A percentile compares a stretch with the other conserved stretches of the same genome.
Conservation (phyloP, 768 basidiomycete genomes). For the Suillus brevipes region DNA sequence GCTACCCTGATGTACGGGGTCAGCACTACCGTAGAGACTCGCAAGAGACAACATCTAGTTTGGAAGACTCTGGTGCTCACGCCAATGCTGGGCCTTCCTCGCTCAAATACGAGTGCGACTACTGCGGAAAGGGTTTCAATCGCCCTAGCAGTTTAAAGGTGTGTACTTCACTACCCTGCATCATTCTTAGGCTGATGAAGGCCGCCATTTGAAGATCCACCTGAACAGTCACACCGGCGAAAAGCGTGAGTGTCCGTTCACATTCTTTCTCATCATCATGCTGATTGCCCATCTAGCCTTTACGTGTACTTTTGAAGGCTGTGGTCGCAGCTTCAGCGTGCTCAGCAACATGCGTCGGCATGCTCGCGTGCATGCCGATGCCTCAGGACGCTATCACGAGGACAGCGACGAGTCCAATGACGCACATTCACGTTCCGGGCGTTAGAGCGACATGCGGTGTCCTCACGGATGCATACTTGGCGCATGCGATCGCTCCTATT, state of each 20-base stretch:
- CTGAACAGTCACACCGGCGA: slow-evolving; percentile 83
- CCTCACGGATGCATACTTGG: neutral
- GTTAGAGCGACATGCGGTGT: slow-evolving; percentile 5
- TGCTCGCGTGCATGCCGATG: slow-evolving; percentile 64
- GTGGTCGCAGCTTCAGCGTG: slow-evolving; percentile 81
- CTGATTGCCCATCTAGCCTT: slow-evolving; percentile 50
- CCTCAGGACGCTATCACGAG: slow-evolving; percentile 35
- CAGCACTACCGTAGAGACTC: slow-evolving; percentile 23
- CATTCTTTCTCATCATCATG: slow-evolving; percentile 14
- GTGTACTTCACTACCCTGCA: slow-evolving; percentile 14
- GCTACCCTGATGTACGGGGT: slow-evolving; percentile 17
- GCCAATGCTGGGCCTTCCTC: slow-evolving; percentile 29
- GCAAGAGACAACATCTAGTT: slow-evolving; percentile 3
- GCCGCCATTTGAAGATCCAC: slow-evolving; percentile 57
- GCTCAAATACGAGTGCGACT: slow-evolving; percentile 71
- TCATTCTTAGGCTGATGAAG: slow-evolving; percentile 12
- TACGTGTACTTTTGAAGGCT: slow-evolving; percentile 70
- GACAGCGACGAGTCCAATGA: slow-evolving; percentile 49
- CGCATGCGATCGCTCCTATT: neutral
- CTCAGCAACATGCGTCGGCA: slow-evolving; percentile 89
- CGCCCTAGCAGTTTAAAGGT: slow-evolving; percentile 84
- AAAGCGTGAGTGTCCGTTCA: slow-evolving; percentile 58
- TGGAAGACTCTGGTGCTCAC: slow-evolving; percentile 19
- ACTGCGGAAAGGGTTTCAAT: slow-evolving; percentile 81
- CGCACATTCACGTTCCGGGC: slow-evolving; percentile 26